These are phyloP conservation scores for Dillenia turbinata DNA, from an alignment of 164 flowering plant genomes.

Conservation along the genomic window DNA sequence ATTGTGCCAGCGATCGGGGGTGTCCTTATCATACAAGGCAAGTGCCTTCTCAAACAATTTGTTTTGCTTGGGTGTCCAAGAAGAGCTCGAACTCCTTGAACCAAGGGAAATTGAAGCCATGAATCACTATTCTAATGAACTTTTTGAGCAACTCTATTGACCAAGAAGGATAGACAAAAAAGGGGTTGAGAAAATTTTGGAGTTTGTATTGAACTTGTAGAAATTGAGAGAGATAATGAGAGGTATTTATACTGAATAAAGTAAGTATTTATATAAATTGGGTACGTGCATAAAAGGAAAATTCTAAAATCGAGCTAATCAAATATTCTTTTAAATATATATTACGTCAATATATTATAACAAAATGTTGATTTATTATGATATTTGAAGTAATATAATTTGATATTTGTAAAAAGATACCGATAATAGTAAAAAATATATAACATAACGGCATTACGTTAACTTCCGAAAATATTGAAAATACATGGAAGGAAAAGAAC, in stretches of 20 bases:
- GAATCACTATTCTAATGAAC: slow-evolving; percentile 18
- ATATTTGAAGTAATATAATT: too few relatives aligned
- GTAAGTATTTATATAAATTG: slow-evolving; percentile 4
- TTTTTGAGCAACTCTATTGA: background rate
- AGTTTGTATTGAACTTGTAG: background rate
- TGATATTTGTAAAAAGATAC: too few relatives aligned
- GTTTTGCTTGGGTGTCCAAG: slow-evolving; percentile 41
- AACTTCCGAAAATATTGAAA: too few relatives aligned
- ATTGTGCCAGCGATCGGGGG: slow-evolving; percentile 30
- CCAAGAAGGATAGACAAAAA: background rate
- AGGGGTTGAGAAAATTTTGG: background rate
- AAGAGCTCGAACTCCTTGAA: slow-evolving; percentile 10
- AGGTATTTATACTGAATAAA: background rate
- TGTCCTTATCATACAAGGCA: slow-evolving; percentile 37
- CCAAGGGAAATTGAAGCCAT: slow-evolving; percentile 33
- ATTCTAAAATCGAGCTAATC: too few relatives aligned
- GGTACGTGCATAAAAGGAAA: too few relatives aligned
- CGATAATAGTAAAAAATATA: too few relatives aligned
- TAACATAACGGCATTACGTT: too few relatives aligned
- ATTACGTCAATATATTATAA: too few relatives aligned
- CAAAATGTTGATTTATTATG: too few relatives aligned
- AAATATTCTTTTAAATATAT: too few relatives aligned
- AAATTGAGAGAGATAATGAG: background rate
- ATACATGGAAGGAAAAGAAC: too few relatives aligned
- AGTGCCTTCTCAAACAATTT: slow-evolving; percentile 39